Conservation (phyloP, 1,139 yeast species). For the Zygosaccharomyces sapae region DNA sequence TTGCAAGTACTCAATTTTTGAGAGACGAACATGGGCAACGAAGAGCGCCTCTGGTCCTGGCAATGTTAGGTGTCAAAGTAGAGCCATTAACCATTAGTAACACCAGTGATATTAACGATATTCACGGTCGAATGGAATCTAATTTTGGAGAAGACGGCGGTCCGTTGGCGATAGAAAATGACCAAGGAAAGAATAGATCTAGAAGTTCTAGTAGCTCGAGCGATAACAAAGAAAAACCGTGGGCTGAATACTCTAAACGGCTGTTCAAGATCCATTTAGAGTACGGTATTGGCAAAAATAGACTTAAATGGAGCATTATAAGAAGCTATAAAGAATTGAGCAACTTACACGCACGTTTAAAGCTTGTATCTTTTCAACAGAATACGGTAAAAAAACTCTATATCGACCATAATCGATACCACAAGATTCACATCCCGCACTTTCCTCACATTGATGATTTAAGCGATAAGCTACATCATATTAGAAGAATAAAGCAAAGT, state of each 20-base stretch:
- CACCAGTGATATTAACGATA: not conserved
- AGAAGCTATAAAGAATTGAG: constrained; percentile 69
- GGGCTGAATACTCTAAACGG: constrained; percentile 30
- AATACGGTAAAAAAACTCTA: constrained; percentile 27
- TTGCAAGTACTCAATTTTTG: constrained; percentile 69
- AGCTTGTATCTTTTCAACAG: constrained; percentile 47
- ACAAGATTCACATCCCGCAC: constrained; percentile 30
- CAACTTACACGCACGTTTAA: constrained; percentile 65
- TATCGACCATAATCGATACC: constrained; percentile 26
- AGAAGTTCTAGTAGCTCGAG: constrained; percentile 16
- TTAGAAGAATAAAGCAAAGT: constrained; percentile 1
- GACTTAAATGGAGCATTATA: constrained; percentile 76
- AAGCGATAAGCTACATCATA: constrained; percentile 7
- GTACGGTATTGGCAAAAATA: constrained; percentile 80
- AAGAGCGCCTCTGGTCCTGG: constrained; percentile 76
- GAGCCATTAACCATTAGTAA: constrained; percentile 29
- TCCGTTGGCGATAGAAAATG: not conserved
- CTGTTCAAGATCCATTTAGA: constrained; percentile 65
- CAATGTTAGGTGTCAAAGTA: constrained; percentile 64
- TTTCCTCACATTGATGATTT: constrained; percentile 33
- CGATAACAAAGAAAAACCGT: constrained; percentile 15
- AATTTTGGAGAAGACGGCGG: not conserved
- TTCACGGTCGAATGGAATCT: not conserved
- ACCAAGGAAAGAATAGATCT: not conserved
- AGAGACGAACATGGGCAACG: constrained; percentile 74